A percentile compares a stretch with the other conserved stretches of the same genome.
These are phyloP conservation scores for Pelagomonas calceolata DNA, from an alignment of 108 stramenopile species.

Conservation along the genomic window DNA sequence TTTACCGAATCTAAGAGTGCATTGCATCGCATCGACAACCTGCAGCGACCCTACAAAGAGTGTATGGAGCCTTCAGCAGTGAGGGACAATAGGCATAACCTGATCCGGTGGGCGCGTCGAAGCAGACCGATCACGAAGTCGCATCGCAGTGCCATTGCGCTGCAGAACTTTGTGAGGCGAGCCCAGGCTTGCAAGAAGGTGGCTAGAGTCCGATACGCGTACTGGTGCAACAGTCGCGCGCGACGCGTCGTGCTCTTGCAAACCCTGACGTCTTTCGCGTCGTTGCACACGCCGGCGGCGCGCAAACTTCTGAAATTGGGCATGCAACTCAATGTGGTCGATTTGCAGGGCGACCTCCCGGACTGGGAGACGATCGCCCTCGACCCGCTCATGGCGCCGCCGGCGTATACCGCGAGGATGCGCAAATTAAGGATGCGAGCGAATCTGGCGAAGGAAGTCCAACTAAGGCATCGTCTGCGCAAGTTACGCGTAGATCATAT, in stretches of 20 bases:
- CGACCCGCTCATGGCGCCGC: too few species aligned
- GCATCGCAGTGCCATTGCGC: background rate
- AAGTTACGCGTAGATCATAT: background rate
- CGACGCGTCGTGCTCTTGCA: background rate
- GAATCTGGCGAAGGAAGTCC: background rate
- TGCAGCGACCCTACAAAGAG: background rate
- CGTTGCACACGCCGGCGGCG: background rate
- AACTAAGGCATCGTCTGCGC: background rate
- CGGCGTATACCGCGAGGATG: background rate
- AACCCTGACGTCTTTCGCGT: background rate
- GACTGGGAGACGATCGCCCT: background rate
- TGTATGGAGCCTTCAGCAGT: background rate
- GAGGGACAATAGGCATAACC: background rate
- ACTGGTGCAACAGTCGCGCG: background rate
- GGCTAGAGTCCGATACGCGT: background rate
- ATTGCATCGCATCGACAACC: background rate
- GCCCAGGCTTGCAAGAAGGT: background rate
- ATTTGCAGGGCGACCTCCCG: background rate
- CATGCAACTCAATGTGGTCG: background rate
- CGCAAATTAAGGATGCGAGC: background rate
- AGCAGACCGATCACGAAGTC: background rate
- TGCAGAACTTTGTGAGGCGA: background rate
- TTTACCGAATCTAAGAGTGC: background rate
- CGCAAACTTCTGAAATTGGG: background rate
- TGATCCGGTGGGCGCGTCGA: background rate